Conservation (phyloP, 2,329 filamentous ascomycete genomes). For the Alternaria solani region DNA sequence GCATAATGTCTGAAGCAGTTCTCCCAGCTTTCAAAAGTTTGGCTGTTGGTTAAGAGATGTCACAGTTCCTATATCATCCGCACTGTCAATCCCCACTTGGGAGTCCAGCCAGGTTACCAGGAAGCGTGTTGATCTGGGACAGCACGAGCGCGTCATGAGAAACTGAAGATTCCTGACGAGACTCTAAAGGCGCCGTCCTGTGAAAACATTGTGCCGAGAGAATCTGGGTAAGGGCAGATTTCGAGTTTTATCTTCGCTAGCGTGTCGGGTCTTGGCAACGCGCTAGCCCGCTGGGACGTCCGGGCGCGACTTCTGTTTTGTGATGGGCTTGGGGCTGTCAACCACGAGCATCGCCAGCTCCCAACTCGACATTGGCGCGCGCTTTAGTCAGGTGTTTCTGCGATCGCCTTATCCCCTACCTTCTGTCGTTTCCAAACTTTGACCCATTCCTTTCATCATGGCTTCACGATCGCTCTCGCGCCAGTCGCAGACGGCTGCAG, state of each 20-base stretch:
- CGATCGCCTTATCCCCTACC: constrained; percentile 2
- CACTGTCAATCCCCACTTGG: constrained; percentile 54
- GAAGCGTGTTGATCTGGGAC: constrained; percentile 81
- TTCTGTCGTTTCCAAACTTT: neutral
- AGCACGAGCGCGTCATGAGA: constrained; percentile 99
- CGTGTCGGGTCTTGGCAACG: constrained; percentile 24
- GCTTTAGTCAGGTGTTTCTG: neutral
- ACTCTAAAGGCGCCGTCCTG: constrained; percentile 92
- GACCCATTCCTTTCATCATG: constrained; percentile 23
- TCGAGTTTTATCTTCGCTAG: constrained; percentile 30
- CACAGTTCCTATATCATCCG: constrained; percentile 55
- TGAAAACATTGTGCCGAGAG: constrained; percentile 70
- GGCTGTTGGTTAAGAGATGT: constrained; percentile 26
- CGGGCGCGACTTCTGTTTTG: constrained; percentile 39
- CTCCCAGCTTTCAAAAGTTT: neutral
- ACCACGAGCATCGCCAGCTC: constrained; percentile 11
- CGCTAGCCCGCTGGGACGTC: constrained; percentile 19
- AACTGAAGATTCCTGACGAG: constrained; percentile 93
- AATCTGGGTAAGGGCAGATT: constrained; percentile 14
- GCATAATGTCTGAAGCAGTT: neutral
- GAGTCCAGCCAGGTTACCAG: constrained; percentile 60
- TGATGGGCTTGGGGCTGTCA: constrained; percentile 19
- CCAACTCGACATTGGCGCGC: constrained; percentile 4
- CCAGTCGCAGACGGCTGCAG: constrained; percentile 34
- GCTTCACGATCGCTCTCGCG: constrained; percentile 37